A percentile compares a stretch with the other conserved stretches of the same genome.
Evolutionary conservation across 768 basidiomycete genomes (phyloP).

Genomic region (Amanita fuliginea): DNA sequence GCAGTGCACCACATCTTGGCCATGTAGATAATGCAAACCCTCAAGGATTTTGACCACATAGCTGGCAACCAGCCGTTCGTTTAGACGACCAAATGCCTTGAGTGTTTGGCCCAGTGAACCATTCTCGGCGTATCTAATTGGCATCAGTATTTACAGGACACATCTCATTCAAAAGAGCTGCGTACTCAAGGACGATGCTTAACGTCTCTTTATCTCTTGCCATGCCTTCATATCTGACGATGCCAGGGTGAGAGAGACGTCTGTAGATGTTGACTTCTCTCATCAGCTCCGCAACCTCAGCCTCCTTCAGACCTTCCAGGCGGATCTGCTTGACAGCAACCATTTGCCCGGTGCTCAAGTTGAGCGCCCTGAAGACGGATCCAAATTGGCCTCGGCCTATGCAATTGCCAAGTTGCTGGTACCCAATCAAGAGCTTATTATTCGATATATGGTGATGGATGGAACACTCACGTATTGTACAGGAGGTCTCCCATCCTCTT

Average conservation of each 20-base stretch:
- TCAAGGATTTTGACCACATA: constrained; percentile 97
- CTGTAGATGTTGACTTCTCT: constrained; percentile 90
- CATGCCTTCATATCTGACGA: constrained; percentile 98
- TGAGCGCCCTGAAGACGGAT: constrained; percentile 88
- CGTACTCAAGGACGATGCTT: constrained; percentile 91
- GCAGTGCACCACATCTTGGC: constrained; percentile 87
- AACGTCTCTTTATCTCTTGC: constrained; percentile 78
- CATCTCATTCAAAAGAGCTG: constrained; percentile 12
- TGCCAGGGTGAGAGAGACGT: constrained; percentile 84
- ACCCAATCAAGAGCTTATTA: neutral
- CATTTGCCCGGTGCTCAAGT: constrained; percentile 90
- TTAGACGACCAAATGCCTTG: constrained; percentile 88
- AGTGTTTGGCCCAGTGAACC: constrained; percentile 90
- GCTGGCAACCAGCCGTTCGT: constrained; percentile 82
- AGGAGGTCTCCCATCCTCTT: constrained; percentile 71
- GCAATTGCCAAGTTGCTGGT: constrained; percentile 93
- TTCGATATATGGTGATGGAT: neutral
- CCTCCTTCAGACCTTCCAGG: constrained; percentile 82
- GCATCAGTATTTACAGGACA: constrained; percentile 2
- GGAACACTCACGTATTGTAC: constrained; percentile 63
- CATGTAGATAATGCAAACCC: constrained; percentile 88
- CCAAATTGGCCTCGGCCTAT: constrained; percentile 97
- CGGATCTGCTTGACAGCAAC: constrained; percentile 98
- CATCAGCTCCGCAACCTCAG: constrained; percentile 86
- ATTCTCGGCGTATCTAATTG: constrained; percentile 82